Percentiles rank a stretch among this genome's conserved stretches.
Evolutionary conservation across 345 rosid species (phyloP).

Genomic region (Camelina hispida): DNA sequence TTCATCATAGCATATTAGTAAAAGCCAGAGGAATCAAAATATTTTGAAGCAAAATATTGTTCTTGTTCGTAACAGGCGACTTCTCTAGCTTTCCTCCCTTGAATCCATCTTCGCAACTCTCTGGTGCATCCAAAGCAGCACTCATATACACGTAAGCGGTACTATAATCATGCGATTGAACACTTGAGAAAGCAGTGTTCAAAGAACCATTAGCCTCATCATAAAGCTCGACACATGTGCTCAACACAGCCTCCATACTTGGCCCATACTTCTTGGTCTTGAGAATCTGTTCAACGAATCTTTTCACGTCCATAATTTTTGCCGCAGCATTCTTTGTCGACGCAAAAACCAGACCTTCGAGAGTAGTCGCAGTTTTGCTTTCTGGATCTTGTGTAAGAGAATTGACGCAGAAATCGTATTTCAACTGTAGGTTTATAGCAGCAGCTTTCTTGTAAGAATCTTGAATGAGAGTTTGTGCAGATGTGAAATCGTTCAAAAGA

Average conservation of each 20-base stretch:
- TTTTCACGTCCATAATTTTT: conserved; percentile 24
- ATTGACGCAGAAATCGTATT: conserved; percentile 43
- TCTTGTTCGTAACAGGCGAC: conserved; percentile 42
- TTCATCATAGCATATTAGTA: conserved; percentile 41
- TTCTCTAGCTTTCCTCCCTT: conserved; percentile 26
- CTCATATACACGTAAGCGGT: conserved; percentile 36
- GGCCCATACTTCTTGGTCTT: background rate
- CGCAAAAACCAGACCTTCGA: conserved; percentile 28
- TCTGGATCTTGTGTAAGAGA: conserved; percentile 43
- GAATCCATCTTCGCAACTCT: conserved; percentile 51
- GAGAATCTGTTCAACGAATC: conserved; percentile 16
- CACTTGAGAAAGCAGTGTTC: conserved; percentile 6
- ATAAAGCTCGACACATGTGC: conserved; percentile 48
- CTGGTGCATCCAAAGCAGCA: conserved; percentile 48
- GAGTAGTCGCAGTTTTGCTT: conserved; percentile 33
- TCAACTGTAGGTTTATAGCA: conserved; percentile 35
- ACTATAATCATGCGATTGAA: conserved; percentile 31
- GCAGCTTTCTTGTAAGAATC: conserved; percentile 49
- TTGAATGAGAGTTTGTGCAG: conserved; percentile 26
- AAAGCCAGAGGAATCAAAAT: conserved; percentile 52
- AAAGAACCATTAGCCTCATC: conserved; percentile 18
- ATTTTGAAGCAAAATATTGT: conserved; percentile 39
- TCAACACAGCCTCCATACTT: conserved; percentile 10
- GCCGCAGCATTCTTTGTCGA: conserved; percentile 32
- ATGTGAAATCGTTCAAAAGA: background rate